Evolutionary conservation across 106 monocot genomes (phyloP), one percentile per base, ranked within the genome.

Genomic region (Acorus gramineus): DNA sequence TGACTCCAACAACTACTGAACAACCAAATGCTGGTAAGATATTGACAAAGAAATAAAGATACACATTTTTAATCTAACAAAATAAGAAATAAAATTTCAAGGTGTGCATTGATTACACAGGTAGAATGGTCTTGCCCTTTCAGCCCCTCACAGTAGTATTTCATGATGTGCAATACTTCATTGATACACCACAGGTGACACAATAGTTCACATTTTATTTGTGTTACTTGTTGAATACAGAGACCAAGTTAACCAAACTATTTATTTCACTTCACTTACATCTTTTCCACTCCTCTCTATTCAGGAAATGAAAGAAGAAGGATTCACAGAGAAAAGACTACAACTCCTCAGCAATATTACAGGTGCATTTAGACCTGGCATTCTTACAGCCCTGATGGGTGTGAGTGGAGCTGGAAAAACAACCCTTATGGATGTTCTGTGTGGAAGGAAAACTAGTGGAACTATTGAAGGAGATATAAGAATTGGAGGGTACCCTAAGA

Each of bases 361-460:
- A 51, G 69, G 59, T n/a, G 69, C 60, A 51, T 71, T 71, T 14
- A 63, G 71, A 48, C 63, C 55, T 10, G 63, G 71, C 14, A 14
- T 69, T 59, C 69, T 69, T 69, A 69, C 68, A 50, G 59, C 59
- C 11, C 4, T 69, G 43, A 55, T 71, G 71, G 71, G 71, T 57
- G 63, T 71, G 10, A 71, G 63, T 56, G 71, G 71, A 48, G 63
- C 71, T 45, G 71, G 71, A 5, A 71, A 71, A 50, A 71, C 71
- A 47, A 71, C 71, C 42, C 48, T 71, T 0, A 55, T 71, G 63
- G 66, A 66, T 66, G 66, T 66, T 45, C 53, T 66, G 2, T 66
- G 44, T 55, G 68, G 68, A 68, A 57, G 68, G 58, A 68, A 68
- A 47, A 68, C 68, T 54, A 44, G 68, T 2, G 68, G 68, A n/a